phyloP scores from a whole-genome alignment of 2,329 filamentous ascomycete species.

The Zymoseptoria brevis region DNA sequence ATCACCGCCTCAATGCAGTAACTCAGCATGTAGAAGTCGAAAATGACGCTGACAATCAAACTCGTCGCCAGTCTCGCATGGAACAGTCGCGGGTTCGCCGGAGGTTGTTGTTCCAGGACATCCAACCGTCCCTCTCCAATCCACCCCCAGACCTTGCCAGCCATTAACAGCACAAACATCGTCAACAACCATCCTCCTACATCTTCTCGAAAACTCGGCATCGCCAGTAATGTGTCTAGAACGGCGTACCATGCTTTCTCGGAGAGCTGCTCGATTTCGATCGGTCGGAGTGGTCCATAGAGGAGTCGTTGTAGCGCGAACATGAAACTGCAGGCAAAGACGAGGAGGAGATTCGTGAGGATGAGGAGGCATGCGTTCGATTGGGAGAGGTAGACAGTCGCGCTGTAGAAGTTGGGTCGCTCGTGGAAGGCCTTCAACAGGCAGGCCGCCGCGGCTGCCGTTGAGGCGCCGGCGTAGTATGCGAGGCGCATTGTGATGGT shows the following conservation, averaged over 20 bases:
- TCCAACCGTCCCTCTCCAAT: conserved; percentile 93
- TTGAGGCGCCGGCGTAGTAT: conserved; percentile 49
- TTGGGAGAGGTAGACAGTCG: conserved; percentile 91
- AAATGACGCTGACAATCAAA: conserved; percentile 67
- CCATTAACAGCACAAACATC: conserved; percentile 90
- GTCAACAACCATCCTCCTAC: conserved; percentile 89
- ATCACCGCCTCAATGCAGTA: conserved; percentile 80
- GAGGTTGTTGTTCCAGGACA: conserved; percentile 88
- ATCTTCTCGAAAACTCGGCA: conserved; percentile 97
- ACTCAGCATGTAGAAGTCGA: conserved; percentile 70
- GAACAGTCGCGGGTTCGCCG: conserved; percentile 78
- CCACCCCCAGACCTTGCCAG: conserved; percentile 97
- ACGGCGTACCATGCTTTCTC: conserved; percentile 98
- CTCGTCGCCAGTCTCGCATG: conserved; percentile 75
- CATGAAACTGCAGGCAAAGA: conserved; percentile 71
- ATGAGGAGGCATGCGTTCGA: conserved; percentile 95
- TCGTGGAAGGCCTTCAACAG: conserved; percentile 88
- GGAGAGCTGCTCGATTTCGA: conserved; percentile 94
- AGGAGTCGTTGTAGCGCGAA: conserved; percentile 84
- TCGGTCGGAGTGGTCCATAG: conserved; percentile 80
- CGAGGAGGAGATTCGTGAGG: conserved; percentile 79
- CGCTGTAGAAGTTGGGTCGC: conserved; percentile 95
- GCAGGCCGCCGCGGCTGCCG: conserved; percentile 73
- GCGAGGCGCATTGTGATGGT: conserved; percentile 23
- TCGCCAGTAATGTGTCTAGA: conserved; percentile 90